Base-by-base conservation (phyloP, 2,329 filamentous ascomycete species). In the Aspergillus fumigatiaffinis region DNA sequence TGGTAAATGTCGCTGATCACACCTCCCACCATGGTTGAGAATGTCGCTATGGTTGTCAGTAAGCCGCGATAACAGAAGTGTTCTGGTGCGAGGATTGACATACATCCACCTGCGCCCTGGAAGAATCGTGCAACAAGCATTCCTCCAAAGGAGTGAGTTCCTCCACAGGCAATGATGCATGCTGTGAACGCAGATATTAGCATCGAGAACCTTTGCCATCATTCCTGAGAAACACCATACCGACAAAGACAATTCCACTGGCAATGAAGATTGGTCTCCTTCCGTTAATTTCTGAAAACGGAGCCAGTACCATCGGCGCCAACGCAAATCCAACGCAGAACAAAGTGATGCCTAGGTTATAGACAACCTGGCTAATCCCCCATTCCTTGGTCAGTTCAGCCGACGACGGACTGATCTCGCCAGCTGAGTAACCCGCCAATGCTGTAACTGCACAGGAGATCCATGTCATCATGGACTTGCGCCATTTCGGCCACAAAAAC, bases 1-100 rank as follows among this genome's bases (percentile, higher is more conserved):
- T 87, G 84, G 76, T 92, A 96, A 57, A 96, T 84, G 68, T 97
- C 92, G 52, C 89, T 88, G 44, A 97, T 88, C 3, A 97, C 89
- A 3, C 92, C 92, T n/a, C 92, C 92, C 0, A 96, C 88, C 82
- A 96, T 92, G 23, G 91, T 94, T 48, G 88, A 91, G 69, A 95
- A 96, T 0, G 83, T 86, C 35, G 71, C 74, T 77, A 25, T 52
- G 35, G 49, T 14, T 4, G 9, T 41, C 28, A 26, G 41, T 49
- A 14, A 52, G 49, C 41, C 41, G 17, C 21, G 17, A 48, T 12
- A 3, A 41, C 5, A 38, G 32, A 3, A 17, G 14, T 14, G 21
- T 50, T 26, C 12, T 26, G 26, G 1, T 21, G 25, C 14, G 10
- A 1, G 65, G 60, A 35, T 68, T 71, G 17, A 79, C 79, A 82